Conservation (phyloP, 352 stramenopile genomes). For the Phytophthora pini region DNA sequence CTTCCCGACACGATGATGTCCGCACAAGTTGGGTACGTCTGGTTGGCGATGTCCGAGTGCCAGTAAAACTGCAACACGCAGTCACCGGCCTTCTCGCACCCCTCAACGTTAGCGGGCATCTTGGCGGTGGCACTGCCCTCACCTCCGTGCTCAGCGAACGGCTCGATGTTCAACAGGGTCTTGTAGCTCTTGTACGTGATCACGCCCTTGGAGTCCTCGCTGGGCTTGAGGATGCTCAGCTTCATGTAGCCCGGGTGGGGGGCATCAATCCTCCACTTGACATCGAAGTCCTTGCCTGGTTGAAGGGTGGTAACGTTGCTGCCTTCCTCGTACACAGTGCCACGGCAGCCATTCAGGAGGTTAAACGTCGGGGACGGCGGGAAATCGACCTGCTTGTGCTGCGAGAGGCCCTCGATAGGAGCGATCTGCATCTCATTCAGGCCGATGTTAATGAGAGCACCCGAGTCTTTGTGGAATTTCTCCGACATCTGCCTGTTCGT, state of each 20-base stretch:
- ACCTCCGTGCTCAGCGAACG: slow-evolving; percentile 46
- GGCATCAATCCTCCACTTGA: slow-evolving; percentile 55
- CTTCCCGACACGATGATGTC: slow-evolving; percentile 44
- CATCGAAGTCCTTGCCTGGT: slow-evolving; percentile 35
- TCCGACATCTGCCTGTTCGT: slow-evolving; percentile 26
- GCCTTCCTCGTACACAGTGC: slow-evolving; percentile 41
- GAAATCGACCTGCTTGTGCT: slow-evolving; percentile 39
- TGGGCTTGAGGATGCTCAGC: slow-evolving; percentile 62
- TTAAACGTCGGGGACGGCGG: slow-evolving; percentile 37
- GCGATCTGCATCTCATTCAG: slow-evolving; percentile 39
- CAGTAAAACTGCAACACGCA: slow-evolving; percentile 52
- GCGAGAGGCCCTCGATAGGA: slow-evolving; percentile 35
- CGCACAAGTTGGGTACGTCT: slow-evolving; percentile 48
- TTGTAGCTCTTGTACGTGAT: slow-evolving; percentile 57
- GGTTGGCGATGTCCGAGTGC: slow-evolving; percentile 44
- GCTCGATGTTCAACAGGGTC: slow-evolving; percentile 43
- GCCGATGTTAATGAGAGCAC: slow-evolving; percentile 43
- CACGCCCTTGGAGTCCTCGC: slow-evolving; percentile 35
- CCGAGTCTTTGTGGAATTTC: slow-evolving; percentile 33
- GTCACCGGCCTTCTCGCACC: slow-evolving; percentile 42
- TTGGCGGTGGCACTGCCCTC: slow-evolving; percentile 34
- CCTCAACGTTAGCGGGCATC: slow-evolving; percentile 45
- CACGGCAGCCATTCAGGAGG: slow-evolving; percentile 46
- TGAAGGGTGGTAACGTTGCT: slow-evolving; percentile 41
- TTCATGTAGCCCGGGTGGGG: slow-evolving; percentile 61